Percentiles rank a stretch among this genome's conserved stretches.
Evolutionary conservation across 169 alveolate genomes (phyloP).

Genomic region (Cryptosporidium canis): DNA sequence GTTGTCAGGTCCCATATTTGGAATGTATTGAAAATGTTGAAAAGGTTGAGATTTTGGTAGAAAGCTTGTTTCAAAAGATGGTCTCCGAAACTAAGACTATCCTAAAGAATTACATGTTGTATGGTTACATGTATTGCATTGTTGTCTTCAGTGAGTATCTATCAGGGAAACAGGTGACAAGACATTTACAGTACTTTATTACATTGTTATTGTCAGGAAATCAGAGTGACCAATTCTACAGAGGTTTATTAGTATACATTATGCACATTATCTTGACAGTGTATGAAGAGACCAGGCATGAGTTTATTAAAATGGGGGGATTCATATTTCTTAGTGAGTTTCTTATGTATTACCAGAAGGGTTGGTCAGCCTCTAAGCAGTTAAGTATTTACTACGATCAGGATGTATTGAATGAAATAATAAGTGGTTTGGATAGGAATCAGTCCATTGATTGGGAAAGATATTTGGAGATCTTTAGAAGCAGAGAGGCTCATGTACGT

Average conservation of each 20-base stretch:
- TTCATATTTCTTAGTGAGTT: background rate
- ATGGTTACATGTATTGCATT: constrained; percentile 25
- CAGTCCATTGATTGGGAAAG: constrained; percentile 4
- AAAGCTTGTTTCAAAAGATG: constrained; percentile 29
- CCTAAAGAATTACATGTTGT: constrained; percentile 45
- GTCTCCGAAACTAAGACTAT: constrained; percentile 11
- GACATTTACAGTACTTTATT: constrained; percentile 27
- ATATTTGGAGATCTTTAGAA: constrained; percentile 2
- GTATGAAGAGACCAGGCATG: constrained; percentile 24
- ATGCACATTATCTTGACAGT: constrained; percentile 28
- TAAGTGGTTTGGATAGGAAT: background rate
- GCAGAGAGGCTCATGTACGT: background rate
- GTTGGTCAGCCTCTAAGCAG: constrained; percentile 44
- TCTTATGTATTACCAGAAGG: constrained; percentile 4
- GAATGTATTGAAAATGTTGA: constrained; percentile 63
- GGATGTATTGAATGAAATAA: background rate
- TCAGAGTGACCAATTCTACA: background rate
- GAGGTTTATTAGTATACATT: constrained; percentile 4
- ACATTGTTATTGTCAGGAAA: background rate
- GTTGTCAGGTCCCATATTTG: constrained; percentile 22
- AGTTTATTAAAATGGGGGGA: constrained; percentile 55
- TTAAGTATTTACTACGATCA: constrained; percentile 16
- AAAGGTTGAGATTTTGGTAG: constrained; percentile 6
- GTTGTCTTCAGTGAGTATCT: constrained; percentile 32
- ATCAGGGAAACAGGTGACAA: constrained; percentile 11